Evolutionary conservation across 306 rosid genomes (phyloP), one percentile per base, ranked within the genome.

Genomic region (Cicer bijugum): DNA sequence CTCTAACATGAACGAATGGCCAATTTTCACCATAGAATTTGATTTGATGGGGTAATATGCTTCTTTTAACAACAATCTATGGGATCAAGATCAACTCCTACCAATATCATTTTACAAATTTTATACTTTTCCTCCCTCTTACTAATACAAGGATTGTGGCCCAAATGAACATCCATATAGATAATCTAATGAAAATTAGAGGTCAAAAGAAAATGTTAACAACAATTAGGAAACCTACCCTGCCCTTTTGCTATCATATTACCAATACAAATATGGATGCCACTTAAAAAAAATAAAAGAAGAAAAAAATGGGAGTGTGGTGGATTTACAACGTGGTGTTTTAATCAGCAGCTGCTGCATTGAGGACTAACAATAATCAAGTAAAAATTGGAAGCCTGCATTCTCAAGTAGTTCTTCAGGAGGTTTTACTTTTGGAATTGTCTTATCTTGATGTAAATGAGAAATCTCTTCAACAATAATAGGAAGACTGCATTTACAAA

Each of bases 311-410:
- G 37, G 68, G 7, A 15, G 23, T 57, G 71, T 28, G 74, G 72
- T 43, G 85, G 83, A 89, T 89, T 81, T 87, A 87, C 90, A 91
- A 23, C 17, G 53, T 69, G 85, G 81, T 66, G 56, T 72, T 75
- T 58, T 58, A 71, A 75, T 43, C 40, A 59, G 60, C 35, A 28
- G 35, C 4, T 28, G 35, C 66, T 44, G 78, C 73, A 81, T 44
- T 16, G 65, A 62, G 66, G 38, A 67, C 61, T 70, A 82, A 17
- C 4, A 48, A 77, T 77, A 89, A 33, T 93, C 97, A 81, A 77
- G 90, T 75, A 91, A 88, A 86, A 94, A 94, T 79, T 89, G 89
- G 89, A 94, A 94, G 80, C 79, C 75, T 43, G 95, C 64, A 82
- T 84, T 74, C 81, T 85, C 81, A 42, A 88, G 83, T 63, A 94